phyloP scores from a whole-genome alignment of 1,139 yeast genomes.

The Pichia inconspicua region DNA sequence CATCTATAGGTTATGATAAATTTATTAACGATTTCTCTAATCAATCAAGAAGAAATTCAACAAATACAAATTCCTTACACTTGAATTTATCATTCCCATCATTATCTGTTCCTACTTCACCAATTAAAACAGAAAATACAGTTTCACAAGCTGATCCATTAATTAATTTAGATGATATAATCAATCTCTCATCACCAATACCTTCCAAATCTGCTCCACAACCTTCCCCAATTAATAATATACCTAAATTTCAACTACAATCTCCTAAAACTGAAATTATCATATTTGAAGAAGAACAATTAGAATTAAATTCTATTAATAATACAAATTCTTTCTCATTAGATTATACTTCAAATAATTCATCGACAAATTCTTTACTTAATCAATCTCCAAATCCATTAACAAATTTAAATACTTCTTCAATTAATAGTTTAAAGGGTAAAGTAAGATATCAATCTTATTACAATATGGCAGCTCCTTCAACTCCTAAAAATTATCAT shows the following conservation, averaged over 20 bases:
- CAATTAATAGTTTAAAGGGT: conserved; percentile 23
- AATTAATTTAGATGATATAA: conserved; percentile 28
- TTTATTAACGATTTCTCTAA: neutral
- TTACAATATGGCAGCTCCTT: conserved; percentile 14
- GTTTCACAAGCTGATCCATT: conserved; percentile 18
- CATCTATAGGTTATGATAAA: conserved; percentile 7
- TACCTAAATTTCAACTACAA: conserved; percentile 12
- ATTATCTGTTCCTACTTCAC: conserved; percentile 18
- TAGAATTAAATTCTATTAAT: conserved; percentile 14
- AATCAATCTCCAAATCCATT: conserved; percentile 11
- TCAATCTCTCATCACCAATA: conserved; percentile 5
- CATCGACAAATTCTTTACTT: conserved; percentile 18
- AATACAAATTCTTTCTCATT: neutral
- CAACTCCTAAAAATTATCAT: conserved; percentile 11
- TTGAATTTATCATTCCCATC: neutral
- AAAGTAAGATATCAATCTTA: conserved; percentile 28
- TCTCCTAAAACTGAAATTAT: conserved; percentile 26
- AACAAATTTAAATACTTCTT: conserved; percentile 16
- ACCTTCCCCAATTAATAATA: neutral
- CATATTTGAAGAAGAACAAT: conserved; percentile 24
- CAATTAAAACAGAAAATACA: conserved; percentile 12
- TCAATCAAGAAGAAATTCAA: neutral
- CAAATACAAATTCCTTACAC: neutral
- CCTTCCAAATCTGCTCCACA: neutral
- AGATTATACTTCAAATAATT: conserved; percentile 14